Conservation (phyloP, 306 rosid genomes). For the Dalbergia cultrata region DNA sequence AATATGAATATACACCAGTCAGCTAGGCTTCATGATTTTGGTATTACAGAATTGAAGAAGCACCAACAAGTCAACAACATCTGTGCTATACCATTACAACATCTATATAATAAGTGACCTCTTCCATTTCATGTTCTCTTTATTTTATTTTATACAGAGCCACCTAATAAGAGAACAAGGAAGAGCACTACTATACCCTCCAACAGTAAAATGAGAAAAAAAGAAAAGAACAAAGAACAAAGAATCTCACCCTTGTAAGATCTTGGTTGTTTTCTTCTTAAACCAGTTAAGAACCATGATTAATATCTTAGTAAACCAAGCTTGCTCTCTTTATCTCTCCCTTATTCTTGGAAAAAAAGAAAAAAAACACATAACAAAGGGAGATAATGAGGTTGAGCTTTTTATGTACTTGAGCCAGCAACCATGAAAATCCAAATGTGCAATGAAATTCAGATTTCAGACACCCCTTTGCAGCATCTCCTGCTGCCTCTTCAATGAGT, state of each 20-base stretch:
- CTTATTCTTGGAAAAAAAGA: conserved; percentile 39
- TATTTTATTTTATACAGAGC: conserved; percentile 29
- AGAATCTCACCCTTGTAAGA: conserved; percentile 44
- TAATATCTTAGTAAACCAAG: neutral
- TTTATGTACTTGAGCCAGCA: conserved; percentile 38
- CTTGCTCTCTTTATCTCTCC: conserved; percentile 23
- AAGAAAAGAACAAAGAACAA: conserved; percentile 37
- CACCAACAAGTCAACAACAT: conserved; percentile 27
- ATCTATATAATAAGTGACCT: neutral
- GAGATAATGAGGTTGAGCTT: conserved; percentile 42
- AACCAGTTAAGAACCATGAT: conserved; percentile 37
- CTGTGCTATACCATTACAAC: conserved; percentile 37
- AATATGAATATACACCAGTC: conserved; percentile 39
- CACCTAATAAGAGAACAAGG: conserved; percentile 41
- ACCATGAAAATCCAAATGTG: neutral
- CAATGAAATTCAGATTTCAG: conserved; percentile 1
- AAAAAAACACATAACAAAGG: conserved; percentile 41
- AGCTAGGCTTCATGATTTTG: conserved; percentile 18
- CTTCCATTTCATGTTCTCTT: conserved; percentile 31
- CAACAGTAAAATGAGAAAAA: neutral
- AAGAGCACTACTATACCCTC: conserved; percentile 31
- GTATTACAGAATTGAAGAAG: conserved; percentile 34
- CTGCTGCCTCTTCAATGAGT: conserved; percentile 70
- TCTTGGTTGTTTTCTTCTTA: conserved; percentile 40
- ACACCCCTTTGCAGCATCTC: conserved; percentile 60